Percentiles rank a stretch among this genome's conserved stretches.
Conservation (phyloP, 75 land plant genomes). For the Adiantum capillusveneris region DNA sequence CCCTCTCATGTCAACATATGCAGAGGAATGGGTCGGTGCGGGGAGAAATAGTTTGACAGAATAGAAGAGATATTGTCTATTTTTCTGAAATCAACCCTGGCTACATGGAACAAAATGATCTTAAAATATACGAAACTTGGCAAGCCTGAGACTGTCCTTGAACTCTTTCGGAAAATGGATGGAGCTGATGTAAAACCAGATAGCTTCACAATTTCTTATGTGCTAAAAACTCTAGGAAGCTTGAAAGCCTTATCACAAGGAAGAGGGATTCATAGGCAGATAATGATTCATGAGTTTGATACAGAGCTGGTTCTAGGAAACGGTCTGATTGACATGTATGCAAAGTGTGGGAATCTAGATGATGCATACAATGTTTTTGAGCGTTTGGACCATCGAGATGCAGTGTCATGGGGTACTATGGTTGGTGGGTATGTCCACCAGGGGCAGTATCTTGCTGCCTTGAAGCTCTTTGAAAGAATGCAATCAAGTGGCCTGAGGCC, state of each 20-base stretch:
- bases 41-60: no score
- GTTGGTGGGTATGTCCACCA: conserved; percentile 24
- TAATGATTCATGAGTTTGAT: neutral
- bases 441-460: neutral
- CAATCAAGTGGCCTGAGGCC: neutral
- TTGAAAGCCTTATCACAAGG: conserved; percentile 30
- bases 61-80: no score
- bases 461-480: neutral
- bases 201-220: conserved; percentile 30
- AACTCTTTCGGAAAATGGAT: conserved; percentile 15
- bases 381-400: conserved; percentile 32
- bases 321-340: conserved; percentile 54
- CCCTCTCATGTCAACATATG: conserved; percentile 60
- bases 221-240: conserved; percentile 37
- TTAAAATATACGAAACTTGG: conserved; percentile 11
- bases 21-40: no score
- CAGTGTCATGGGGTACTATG: conserved; percentile 57
- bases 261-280: conserved; percentile 22
- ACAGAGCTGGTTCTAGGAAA: conserved; percentile 18
- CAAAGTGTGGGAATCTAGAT: conserved; percentile 34
- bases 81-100: conserved; percentile 1
- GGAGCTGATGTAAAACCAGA: conserved; percentile 20
- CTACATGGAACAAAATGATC: conserved; percentile 26
- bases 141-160: neutral
- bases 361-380: conserved; percentile 31